Conservation (phyloP, 306 rosid genomes). For the Myrica gale region DNA sequence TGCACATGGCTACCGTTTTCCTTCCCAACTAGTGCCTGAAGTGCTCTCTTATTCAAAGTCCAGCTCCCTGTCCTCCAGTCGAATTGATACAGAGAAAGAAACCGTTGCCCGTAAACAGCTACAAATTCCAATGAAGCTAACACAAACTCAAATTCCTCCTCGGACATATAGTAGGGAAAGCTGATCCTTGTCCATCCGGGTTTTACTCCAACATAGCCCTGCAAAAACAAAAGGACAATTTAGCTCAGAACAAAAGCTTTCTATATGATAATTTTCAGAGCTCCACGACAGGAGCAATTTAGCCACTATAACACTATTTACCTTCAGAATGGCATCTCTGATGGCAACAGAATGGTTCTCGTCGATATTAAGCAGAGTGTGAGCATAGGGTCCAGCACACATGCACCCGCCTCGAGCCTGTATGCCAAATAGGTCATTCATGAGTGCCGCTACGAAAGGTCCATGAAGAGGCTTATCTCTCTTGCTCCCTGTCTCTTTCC, state of each 20-base stretch:
- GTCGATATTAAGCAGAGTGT: conserved; percentile 56
- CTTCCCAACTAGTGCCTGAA: conserved; percentile 35
- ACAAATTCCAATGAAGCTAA: conserved; percentile 64
- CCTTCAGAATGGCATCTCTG: conserved; percentile 66
- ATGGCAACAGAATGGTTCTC: conserved; percentile 45
- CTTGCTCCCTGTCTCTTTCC: conserved; percentile 49
- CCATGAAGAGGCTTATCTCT: conserved; percentile 80
- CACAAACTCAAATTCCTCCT: conserved; percentile 74
- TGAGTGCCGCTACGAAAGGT: conserved; percentile 62
- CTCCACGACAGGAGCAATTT: background rate
- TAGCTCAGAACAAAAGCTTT: background rate
- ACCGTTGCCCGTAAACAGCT: conserved; percentile 70
- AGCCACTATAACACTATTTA: conserved; percentile 7
- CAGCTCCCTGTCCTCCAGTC: conserved; percentile 60
- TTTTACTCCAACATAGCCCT: conserved; percentile 76
- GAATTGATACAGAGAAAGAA: conserved; percentile 63
- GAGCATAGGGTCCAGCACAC: conserved; percentile 97
- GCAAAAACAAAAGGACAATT: background rate
- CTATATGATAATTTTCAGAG: no score
- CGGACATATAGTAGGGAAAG: conserved; percentile 76
- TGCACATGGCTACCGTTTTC: conserved; percentile 24
- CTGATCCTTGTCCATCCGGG: conserved; percentile 93
- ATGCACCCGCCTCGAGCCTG: conserved; percentile 89
- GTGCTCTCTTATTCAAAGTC: conserved; percentile 45
- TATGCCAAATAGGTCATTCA: conserved; percentile 80